Evolutionary conservation across 2,329 filamentous ascomycete species (phyloP).

Genomic region (Ophiostoma populinum): DNA sequence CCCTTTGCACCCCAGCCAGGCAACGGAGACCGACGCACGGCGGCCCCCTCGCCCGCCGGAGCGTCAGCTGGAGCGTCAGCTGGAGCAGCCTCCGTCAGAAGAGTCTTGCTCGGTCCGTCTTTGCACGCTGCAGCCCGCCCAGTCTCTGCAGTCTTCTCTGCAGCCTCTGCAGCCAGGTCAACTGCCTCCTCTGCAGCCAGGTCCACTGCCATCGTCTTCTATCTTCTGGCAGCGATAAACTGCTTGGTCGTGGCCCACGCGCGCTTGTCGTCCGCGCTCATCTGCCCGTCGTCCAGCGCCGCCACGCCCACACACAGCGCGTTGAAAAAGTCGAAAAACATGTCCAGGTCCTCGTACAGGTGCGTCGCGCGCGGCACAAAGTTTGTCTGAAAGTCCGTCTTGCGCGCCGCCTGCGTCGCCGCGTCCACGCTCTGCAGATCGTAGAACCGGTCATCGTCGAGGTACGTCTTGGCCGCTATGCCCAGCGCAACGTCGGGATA

Average conservation of each 20-base stretch:
- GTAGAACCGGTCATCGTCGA: too few species aligned
- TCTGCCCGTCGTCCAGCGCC: slow-evolving; percentile 29
- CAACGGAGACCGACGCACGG: too few species aligned
- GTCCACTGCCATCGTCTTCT: neutral
- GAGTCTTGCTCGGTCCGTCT: too few species aligned
- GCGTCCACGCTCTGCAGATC: slow-evolving; percentile 44
- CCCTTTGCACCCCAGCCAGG: too few species aligned
- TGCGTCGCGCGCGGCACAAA: slow-evolving; percentile 42
- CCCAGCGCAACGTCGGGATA: slow-evolving; percentile 59
- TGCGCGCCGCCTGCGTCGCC: slow-evolving; percentile 30
- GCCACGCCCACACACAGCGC: slow-evolving; percentile 41
- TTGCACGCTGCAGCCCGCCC: too few species aligned
- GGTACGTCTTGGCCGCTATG: slow-evolving; percentile 63
- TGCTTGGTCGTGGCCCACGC: slow-evolving; percentile 37
- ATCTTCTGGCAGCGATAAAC: slow-evolving; percentile 26
- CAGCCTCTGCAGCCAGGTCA: too few species aligned
- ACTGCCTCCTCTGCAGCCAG: too few species aligned
- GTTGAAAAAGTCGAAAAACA: slow-evolving; percentile 39
- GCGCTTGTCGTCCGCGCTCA: slow-evolving; percentile 28
- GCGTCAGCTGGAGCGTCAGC: too few species aligned
- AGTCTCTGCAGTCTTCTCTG: too few species aligned
- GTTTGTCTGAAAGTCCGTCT: slow-evolving; percentile 30
- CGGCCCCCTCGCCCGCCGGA: too few species aligned
- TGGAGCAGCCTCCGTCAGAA: too few species aligned
- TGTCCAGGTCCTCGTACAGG: slow-evolving; percentile 40